A percentile compares a stretch with the other conserved stretches of the same genome.
Evolutionary conservation across 805 yeast genomes (phyloP).

Genomic region (Danielia oregonensis): DNA sequence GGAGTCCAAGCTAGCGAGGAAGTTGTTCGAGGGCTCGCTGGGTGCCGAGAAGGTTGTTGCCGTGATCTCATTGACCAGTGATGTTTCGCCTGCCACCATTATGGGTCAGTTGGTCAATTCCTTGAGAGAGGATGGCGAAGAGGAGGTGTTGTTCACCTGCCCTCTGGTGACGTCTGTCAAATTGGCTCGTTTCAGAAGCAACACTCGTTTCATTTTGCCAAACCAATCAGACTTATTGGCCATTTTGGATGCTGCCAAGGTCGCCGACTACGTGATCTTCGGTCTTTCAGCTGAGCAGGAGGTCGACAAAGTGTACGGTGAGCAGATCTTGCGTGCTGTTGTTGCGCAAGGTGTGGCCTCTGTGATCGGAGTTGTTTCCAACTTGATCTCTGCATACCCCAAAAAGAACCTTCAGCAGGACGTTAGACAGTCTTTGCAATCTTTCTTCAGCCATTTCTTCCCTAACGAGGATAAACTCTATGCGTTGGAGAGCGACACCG

Average conservation of each 20-base stretch:
- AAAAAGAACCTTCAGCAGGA: conserved; percentile 76
- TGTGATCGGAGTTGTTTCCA: conserved; percentile 73
- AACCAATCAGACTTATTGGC: conserved; percentile 62
- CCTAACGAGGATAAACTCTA: conserved; percentile 75
- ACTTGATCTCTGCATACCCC: conserved; percentile 61
- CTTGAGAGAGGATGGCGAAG: conserved; percentile 25
- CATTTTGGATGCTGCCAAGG: conserved; percentile 80
- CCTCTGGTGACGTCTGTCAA: conserved; percentile 52
- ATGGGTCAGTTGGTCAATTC: conserved; percentile 47
- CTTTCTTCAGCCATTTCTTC: conserved; percentile 41
- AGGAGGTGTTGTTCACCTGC: conserved; percentile 17
- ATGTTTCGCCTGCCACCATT: conserved; percentile 55
- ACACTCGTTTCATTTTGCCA: conserved; percentile 70
- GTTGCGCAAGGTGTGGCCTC: conserved; percentile 91
- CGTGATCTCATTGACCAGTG: conserved; percentile 72
- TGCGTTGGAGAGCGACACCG: conserved; percentile 64
- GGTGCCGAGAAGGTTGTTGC: conserved; percentile 86
- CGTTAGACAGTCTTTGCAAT: conserved; percentile 40
- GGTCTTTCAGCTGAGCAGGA: conserved; percentile 86
- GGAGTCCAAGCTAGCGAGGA: conserved; percentile 55
- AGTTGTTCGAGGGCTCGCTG: conserved; percentile 71
- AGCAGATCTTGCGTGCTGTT: conserved; percentile 81
- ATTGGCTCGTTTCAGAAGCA: conserved; percentile 68
- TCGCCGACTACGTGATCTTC: conserved; percentile 85
- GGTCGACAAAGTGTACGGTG: conserved; percentile 77